These are phyloP conservation scores for Helminthosporium solani DNA, from an alignment of 2,329 filamentous ascomycete genomes.

Conservation along the genomic window DNA sequence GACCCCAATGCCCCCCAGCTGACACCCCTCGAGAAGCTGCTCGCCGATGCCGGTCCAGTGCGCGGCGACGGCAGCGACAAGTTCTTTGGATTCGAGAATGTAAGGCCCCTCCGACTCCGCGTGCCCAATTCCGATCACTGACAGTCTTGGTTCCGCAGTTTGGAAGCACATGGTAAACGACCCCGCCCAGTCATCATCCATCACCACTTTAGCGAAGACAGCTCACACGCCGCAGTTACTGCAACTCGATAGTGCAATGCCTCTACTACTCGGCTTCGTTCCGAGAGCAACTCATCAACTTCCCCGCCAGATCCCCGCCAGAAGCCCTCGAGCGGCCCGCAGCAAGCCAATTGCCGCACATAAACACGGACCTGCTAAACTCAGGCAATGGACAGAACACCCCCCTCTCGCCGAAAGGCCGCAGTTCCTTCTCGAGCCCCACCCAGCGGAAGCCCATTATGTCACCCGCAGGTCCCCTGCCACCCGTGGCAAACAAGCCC, in stretches of 20 bases:
- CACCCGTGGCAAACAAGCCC: slow-evolving; percentile 64
- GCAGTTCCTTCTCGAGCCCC: slow-evolving; percentile 38
- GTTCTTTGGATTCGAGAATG: slow-evolving; percentile 98
- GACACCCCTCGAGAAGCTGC: slow-evolving; percentile 69
- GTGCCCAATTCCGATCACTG: slow-evolving; percentile 18
- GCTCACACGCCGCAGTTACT: slow-evolving; percentile 66
- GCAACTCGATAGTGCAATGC: slow-evolving; percentile 96
- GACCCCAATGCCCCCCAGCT: slow-evolving; percentile 58
- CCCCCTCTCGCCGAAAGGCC: slow-evolving; percentile 59
- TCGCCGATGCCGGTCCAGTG: slow-evolving; percentile 79
- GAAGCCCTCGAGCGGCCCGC: slow-evolving; percentile 65
- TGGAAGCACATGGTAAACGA: slow-evolving; percentile 88
- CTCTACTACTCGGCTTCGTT: slow-evolving; percentile 95
- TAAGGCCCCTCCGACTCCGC: slow-evolving; percentile 52
- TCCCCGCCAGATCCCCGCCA: slow-evolving; percentile 70
- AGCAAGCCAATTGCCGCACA: slow-evolving; percentile 33
- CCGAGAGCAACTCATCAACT: slow-evolving; percentile 90
- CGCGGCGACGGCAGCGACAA: slow-evolving; percentile 91
- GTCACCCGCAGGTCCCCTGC: slow-evolving; percentile 53
- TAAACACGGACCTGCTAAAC: slow-evolving; percentile 42
- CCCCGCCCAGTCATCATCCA: neutral
- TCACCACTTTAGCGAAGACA: slow-evolving; percentile 2
- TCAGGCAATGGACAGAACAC: slow-evolving; percentile 38
- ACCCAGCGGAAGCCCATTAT: slow-evolving; percentile 40
- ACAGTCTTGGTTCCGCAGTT: slow-evolving; percentile 60